Evolutionary conservation across 805 yeast species (phyloP), one percentile per base, ranked within the genome.

Genomic region (Ogataea trehaloabstinens): DNA sequence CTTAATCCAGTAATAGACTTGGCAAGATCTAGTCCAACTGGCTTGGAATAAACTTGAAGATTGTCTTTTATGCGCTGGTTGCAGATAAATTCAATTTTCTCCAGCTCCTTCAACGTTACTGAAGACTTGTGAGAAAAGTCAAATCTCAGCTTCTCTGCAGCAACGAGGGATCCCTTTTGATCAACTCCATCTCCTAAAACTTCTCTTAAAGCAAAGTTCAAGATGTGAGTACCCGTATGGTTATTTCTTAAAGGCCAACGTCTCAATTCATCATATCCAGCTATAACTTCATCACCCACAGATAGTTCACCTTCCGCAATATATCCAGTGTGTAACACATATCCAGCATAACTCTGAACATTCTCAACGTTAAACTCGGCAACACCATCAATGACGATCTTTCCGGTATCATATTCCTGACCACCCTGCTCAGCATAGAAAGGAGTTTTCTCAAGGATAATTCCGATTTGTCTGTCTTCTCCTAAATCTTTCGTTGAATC

Each of bases 351-450:
- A 30, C 73, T 71, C 70, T 93, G 99, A 35, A 89, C 97, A 58
- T 93, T 89, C 48, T 81, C 83, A 43, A 93, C 98, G 42, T 78
- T 80, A 66, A 93, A 91, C 63, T 91, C 96, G 40, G 90, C 73
- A 51, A 67, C 67, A 32, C 95, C 96, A 59, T 90, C 97, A 55
- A 88, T 80, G 36, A 88, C 90, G 49, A 93, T 74, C 64, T 78
- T 84, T 67, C 99, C 99, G 30, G 95, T 85, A 63, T 93, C 99
- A 58, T 75, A 84, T 66, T 89, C 97, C 73, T 93, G 99, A 59
- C 99, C 99, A 79, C 99, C 99, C 67, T 87, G 95, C 70, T 93
- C 99, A 35, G 99, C 98, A 60, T 93, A 93, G 67, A 93, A 88
- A 63, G 95, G 93, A 19, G 98, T 87, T 63, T 79, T 84, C 61